These are phyloP conservation scores for Polygonum aviculare DNA, from an alignment of 148 eudicot species.

Conservation along the genomic window DNA sequence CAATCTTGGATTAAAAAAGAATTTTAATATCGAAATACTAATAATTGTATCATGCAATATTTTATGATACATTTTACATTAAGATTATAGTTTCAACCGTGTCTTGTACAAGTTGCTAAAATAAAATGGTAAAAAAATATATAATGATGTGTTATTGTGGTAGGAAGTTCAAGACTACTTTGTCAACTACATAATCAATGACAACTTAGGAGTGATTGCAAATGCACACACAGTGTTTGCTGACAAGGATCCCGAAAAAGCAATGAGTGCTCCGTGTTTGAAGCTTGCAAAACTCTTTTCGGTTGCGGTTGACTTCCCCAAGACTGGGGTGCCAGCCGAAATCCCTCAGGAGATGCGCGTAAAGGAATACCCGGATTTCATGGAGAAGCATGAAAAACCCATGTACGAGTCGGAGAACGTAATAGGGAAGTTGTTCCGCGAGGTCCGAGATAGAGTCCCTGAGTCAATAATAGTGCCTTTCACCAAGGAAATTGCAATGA, in stretches of 20 bases:
- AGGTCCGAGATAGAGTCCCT: slow-evolving; percentile 31
- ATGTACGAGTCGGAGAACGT: slow-evolving; percentile 25
- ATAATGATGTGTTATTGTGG: no score
- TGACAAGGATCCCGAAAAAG: slow-evolving; percentile 36
- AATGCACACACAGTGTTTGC: slow-evolving; percentile 79
- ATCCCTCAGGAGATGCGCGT: slow-evolving; percentile 31
- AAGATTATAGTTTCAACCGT: no score
- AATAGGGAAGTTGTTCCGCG: slow-evolving; percentile 38
- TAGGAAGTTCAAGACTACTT: slow-evolving; percentile 70
- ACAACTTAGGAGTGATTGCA: slow-evolving; percentile 65
- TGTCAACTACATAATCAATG: slow-evolving; percentile 49
- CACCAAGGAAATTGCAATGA: slow-evolving; percentile 24
- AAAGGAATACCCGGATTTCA: slow-evolving; percentile 51
- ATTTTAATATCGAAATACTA: no score
- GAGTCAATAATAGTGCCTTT: slow-evolving; percentile 14
- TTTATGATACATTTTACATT: no score
- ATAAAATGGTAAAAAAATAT: no score
- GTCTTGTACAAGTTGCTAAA: no score
- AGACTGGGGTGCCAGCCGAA: slow-evolving; percentile 69
- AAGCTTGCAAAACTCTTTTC: slow-evolving; percentile 63
- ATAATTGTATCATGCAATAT: no score
- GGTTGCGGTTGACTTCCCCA: slow-evolving; percentile 69
- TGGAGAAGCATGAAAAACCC: slow-evolving; percentile 37
- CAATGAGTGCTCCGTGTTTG: slow-evolving; percentile 42
- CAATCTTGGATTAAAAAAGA: no score